A percentile compares a stretch with the other conserved stretches of the same genome.
Conservation (phyloP, 345 rosid species). For the Carallia brachiata region DNA sequence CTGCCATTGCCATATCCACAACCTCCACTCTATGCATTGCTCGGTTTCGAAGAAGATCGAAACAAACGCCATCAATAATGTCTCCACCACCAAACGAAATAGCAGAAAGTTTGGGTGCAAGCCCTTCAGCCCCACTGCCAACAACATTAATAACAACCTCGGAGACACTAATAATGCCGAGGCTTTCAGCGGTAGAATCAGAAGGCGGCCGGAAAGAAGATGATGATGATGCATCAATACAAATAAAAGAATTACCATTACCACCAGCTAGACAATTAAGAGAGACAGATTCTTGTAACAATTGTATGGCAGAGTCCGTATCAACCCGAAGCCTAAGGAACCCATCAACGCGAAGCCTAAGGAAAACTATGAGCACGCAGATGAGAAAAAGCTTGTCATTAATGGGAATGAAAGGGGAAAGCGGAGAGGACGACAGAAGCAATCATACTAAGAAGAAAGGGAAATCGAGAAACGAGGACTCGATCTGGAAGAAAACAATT, state of each 20-base stretch:
- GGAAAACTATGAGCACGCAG: slow-evolving; percentile 27
- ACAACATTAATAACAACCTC: neutral
- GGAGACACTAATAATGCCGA: neutral
- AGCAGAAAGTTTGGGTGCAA: neutral
- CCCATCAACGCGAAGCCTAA: slow-evolving; percentile 8
- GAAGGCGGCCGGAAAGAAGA: neutral
- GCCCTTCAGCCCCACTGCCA: neutral
- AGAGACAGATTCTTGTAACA: slow-evolving; percentile 31
- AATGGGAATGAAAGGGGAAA: slow-evolving; percentile 10
- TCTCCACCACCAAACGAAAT: neutral
- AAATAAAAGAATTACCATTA: slow-evolving; percentile 30
- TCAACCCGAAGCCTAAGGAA: slow-evolving; percentile 6
- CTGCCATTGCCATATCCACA: slow-evolving; percentile 35
- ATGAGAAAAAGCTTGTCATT: slow-evolving; percentile 44
- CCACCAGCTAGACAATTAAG: slow-evolving; percentile 41
- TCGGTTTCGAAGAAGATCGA: slow-evolving; percentile 24
- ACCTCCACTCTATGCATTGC: slow-evolving; percentile 46
- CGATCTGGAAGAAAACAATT: slow-evolving; percentile 56
- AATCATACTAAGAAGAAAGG: slow-evolving; percentile 20
- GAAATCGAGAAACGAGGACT: slow-evolving; percentile 46
- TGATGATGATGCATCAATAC: neutral
- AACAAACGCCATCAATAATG: neutral
- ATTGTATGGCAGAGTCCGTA: slow-evolving; percentile 18
- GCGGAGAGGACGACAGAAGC: neutral
- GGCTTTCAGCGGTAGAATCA: slow-evolving; percentile 1